These are phyloP conservation scores for Orbilia oligospora DNA, from an alignment of 2,329 filamentous ascomycete species.

Conservation along the genomic window DNA sequence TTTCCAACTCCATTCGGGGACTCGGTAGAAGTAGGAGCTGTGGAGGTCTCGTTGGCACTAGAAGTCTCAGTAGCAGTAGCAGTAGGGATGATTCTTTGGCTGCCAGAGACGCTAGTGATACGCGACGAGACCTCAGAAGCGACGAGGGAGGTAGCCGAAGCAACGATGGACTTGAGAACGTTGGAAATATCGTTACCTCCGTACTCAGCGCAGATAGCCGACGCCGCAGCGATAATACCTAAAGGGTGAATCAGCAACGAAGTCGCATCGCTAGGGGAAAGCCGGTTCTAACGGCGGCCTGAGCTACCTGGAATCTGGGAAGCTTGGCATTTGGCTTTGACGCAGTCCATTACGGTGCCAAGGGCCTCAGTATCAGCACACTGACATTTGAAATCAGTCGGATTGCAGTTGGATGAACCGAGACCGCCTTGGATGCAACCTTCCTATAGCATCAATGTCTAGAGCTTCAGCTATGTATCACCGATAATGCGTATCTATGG, in stretches of 20 bases:
- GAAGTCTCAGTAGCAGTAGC: not conserved
- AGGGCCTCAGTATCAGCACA: conserved; percentile 44
- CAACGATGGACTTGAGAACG: conserved; percentile 24
- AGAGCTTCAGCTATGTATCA: not conserved
- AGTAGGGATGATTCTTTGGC: not conserved
- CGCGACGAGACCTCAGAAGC: conserved; percentile 23
- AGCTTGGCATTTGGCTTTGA: conserved; percentile 27
- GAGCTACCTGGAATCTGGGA: conserved; percentile 37
- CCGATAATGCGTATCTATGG: not conserved
- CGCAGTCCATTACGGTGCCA: conserved; percentile 35
- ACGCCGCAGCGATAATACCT: conserved; percentile 51
- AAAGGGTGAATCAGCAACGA: not conserved
- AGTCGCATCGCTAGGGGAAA: not conserved
- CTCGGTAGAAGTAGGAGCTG: conserved; percentile 13
- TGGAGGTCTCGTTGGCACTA: too few species aligned
- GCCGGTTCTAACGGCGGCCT: not conserved
- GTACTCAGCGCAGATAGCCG: conserved; percentile 40
- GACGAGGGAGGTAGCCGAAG: not conserved
- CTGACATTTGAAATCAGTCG: conserved; percentile 44
- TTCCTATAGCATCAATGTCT: conserved; percentile 9
- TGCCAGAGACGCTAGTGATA: not conserved
- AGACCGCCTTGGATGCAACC: conserved; percentile 43
- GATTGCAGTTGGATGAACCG: conserved; percentile 44
- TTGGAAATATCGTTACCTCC: conserved; percentile 10
- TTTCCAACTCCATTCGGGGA: conserved; percentile 25